Evolutionary conservation across 2,329 filamentous ascomycete genomes (phyloP).

Genomic region (Botryotinia calthae): DNA sequence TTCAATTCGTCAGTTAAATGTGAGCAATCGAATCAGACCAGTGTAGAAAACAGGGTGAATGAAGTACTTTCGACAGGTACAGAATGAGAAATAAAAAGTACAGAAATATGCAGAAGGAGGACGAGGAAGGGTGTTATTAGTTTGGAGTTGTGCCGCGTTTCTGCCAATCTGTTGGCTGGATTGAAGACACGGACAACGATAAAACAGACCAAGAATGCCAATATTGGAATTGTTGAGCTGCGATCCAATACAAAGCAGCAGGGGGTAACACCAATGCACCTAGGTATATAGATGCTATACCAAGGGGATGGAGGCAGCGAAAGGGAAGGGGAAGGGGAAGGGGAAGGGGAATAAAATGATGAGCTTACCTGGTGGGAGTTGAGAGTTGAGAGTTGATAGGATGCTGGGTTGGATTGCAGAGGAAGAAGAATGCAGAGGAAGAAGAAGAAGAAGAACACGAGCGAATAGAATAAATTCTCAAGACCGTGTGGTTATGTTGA

Average conservation of each 20-base stretch:
- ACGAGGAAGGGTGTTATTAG: neutral
- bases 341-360: too few relatives aligned
- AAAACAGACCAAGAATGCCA: slow-evolving; percentile 9
- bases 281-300: too few relatives aligned
- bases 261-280: neutral
- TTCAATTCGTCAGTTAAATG: slow-evolving; percentile 10
- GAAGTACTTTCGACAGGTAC: neutral
- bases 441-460: neutral
- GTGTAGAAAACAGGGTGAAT: too few relatives aligned
- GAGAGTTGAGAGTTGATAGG: neutral
- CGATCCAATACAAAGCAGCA: neutral
- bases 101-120: neutral
- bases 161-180: neutral
- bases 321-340: too few relatives aligned
- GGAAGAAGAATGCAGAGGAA: neutral
- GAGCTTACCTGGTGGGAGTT: too few relatives aligned
- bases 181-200: slow-evolving; percentile 4
- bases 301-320: too few relatives aligned
- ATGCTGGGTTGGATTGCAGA: too few relatives aligned
- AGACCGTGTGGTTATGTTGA: slow-evolving; percentile 6
- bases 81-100: neutral
- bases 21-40: neutral
- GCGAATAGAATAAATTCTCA: neutral
- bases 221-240: slow-evolving; percentile 8
- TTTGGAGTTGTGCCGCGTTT: neutral